These are phyloP conservation scores for Effrenium voratum DNA, from an alignment of 73 alveolate genomes.

Conservation along the genomic window DNA sequence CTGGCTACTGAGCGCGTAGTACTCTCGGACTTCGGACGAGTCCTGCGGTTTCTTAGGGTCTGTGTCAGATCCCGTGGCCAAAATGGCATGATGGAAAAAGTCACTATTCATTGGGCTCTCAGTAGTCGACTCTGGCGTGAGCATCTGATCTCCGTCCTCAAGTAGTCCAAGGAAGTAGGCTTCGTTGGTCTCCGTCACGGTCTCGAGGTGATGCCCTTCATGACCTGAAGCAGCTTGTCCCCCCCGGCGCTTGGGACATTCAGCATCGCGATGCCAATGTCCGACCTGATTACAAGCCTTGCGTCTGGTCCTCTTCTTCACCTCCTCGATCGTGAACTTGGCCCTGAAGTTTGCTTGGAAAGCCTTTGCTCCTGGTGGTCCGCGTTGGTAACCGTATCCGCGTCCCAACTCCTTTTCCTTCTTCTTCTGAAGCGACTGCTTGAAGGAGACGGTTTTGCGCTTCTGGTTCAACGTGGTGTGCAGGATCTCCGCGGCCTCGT, in stretches of 20 bases:
- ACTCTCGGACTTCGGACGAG: background rate
- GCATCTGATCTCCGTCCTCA: background rate
- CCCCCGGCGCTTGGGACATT: background rate
- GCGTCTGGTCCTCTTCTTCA: background rate
- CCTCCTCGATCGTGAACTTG: background rate
- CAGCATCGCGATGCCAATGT: conserved; percentile 22
- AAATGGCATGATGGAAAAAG: no score
- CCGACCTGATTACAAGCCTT: background rate
- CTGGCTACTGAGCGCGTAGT: background rate
- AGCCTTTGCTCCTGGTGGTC: no score
- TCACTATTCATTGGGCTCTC: no score
- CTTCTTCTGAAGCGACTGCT: background rate
- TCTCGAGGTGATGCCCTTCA: background rate
- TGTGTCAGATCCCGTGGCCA: no score
- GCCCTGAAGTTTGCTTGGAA: background rate
- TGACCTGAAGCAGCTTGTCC: no score
- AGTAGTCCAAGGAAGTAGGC: conserved; percentile 11
- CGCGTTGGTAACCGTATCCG: background rate
- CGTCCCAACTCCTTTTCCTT: background rate
- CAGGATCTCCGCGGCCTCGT: conserved; percentile 19
- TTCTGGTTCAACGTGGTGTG: background rate
- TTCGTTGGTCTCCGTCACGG: background rate
- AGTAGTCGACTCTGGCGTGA: no score
- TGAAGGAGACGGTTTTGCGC: background rate
- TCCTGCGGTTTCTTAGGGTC: no score